These are phyloP conservation scores for Suillus ampliporus DNA, from an alignment of 768 basidiomycete species.

Conservation along the genomic window DNA sequence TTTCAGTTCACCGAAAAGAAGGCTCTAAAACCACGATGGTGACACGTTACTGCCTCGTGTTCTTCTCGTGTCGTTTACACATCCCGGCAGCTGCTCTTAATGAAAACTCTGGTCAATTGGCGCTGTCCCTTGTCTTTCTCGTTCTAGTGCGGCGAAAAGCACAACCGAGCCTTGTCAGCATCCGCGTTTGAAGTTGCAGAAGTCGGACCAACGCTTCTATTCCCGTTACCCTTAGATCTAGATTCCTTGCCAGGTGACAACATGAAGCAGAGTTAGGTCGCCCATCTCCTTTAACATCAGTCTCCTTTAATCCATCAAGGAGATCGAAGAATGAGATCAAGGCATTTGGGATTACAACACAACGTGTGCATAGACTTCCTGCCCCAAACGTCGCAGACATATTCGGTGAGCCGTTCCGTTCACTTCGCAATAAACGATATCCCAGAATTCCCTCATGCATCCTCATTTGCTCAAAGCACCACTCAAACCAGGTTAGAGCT, in stretches of 20 bases:
- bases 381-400: constrained; percentile 2
- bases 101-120: background rate
- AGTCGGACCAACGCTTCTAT: constrained; percentile 4
- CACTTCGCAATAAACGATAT: constrained; percentile 18
- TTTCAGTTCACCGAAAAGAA: background rate
- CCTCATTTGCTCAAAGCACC: constrained; percentile 4
- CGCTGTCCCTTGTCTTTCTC: background rate
- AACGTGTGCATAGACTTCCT: constrained; percentile 14
- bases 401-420: constrained; percentile 7
- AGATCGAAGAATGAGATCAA: constrained; percentile 23
- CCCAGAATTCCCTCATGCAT: constrained; percentile 19
- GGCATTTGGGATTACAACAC: constrained; percentile 25
- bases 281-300: constrained; percentile 27
- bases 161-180: constrained; percentile 7
- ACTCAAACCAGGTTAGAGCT: constrained; percentile 29
- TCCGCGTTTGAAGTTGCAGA: background rate
- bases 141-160: background rate
- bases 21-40: constrained; percentile 1
- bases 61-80: constrained; percentile 21
- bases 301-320: constrained; percentile 24
- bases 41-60: constrained; percentile 31
- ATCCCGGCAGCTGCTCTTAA: background rate
- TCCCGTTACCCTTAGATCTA: constrained; percentile 6
- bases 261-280: constrained; percentile 15
- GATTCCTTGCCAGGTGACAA: constrained; percentile 4